These are phyloP conservation scores for Wickerhamiella allomyrinae DNA, from an alignment of 805 yeast genomes.

Conservation along the genomic window DNA sequence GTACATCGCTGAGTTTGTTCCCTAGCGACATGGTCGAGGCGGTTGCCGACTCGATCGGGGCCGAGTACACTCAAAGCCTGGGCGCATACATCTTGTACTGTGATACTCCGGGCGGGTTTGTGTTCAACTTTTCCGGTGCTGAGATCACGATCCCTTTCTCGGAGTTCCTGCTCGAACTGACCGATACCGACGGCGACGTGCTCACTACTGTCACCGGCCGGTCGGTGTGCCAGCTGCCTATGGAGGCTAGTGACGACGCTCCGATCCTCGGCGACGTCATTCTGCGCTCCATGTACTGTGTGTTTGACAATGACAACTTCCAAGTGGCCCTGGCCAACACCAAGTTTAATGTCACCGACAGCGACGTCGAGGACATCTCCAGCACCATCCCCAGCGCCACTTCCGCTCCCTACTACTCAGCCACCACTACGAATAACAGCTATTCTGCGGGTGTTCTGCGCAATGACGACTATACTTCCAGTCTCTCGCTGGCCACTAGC, in stretches of 20 bases:
- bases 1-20: slow-evolving; percentile 6
- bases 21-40: slow-evolving; percentile 5
- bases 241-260: slow-evolving; percentile 10
- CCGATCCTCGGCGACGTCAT: slow-evolving; percentile 51
- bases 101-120: slow-evolving; percentile 3
- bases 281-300: slow-evolving; percentile 52
- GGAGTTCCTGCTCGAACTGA: neutral
- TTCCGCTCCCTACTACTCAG: slow-evolving; percentile 12
- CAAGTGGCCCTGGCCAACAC: slow-evolving; percentile 46
- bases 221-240: neutral
- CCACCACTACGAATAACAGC: neutral
- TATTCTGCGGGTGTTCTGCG: neutral
- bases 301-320: slow-evolving; percentile 48
- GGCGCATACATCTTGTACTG: slow-evolving; percentile 21
- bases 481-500: neutral
- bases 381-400: slow-evolving; percentile 14
- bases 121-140: slow-evolving; percentile 11
- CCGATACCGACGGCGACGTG: neutral
- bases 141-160: slow-evolving; percentile 6
- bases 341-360: slow-evolving; percentile 17
- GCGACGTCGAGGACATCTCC: slow-evolving; percentile 14
- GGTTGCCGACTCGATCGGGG: slow-evolving; percentile 24
- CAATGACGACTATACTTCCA: neutral
- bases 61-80: slow-evolving; percentile 25
- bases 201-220: neutral